Evolutionary conservation across 1,284 basidiomycete species (phyloP).

Genomic region (Peniophora sp.): DNA sequence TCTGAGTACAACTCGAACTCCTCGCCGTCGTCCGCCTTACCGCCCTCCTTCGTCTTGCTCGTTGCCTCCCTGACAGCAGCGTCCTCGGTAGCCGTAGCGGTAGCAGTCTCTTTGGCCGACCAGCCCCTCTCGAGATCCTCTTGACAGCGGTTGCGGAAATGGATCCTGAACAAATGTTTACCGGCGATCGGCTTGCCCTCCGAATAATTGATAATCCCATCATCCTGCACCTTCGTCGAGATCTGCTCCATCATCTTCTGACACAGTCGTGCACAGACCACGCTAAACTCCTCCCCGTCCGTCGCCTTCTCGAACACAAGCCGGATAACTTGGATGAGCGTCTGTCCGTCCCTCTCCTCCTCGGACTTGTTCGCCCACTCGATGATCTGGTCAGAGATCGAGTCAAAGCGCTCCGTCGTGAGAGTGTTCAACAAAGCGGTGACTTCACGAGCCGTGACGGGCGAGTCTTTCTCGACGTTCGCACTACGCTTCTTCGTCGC

Average conservation of each 20-base stretch:
- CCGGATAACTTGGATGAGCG: too few species aligned
- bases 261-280: slow-evolving; percentile 48
- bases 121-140: slow-evolving; percentile 92
- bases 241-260: slow-evolving; percentile 91
- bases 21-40: slow-evolving; percentile 42
- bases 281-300: slow-evolving; percentile 62
- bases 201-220: slow-evolving; percentile 63
- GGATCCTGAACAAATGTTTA: slow-evolving; percentile 91
- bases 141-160: slow-evolving; percentile 88
- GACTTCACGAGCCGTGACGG: slow-evolving; percentile 91
- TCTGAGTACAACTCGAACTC: slow-evolving; percentile 82
- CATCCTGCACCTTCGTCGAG: slow-evolving; percentile 81
- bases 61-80: slow-evolving; percentile 38
- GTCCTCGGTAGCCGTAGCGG: slow-evolving; percentile 36
- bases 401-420: too few species aligned
- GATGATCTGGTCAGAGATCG: too few species aligned
- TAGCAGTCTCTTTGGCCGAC: slow-evolving; percentile 63
- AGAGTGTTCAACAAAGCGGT: slow-evolving; percentile 32
- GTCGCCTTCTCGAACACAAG: too few species aligned
- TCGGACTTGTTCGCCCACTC: too few species aligned
- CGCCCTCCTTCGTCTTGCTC: slow-evolving; percentile 37
- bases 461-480: slow-evolving; percentile 54
- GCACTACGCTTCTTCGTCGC: slow-evolving; percentile 28
- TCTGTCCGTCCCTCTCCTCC: too few species aligned
- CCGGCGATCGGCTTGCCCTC: slow-evolving; percentile 85